Percentiles rank a stretch among this genome's conserved stretches.
phyloP scores from a whole-genome alignment of 2,329 filamentous ascomycete species.

The Knufia petricola region DNA sequence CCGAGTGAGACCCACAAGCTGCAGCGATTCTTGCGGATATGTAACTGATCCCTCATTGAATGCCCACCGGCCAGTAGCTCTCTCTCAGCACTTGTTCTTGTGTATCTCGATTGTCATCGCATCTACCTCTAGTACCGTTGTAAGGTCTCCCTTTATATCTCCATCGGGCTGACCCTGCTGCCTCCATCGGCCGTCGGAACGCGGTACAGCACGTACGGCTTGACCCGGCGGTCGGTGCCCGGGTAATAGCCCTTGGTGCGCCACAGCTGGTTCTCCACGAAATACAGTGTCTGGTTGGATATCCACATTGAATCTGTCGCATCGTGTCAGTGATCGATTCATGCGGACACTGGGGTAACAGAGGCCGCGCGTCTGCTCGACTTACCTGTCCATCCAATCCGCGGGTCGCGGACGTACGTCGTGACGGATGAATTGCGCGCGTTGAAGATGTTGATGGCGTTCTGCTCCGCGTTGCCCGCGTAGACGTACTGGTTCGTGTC shows the following conservation, averaged over 20 bases:
- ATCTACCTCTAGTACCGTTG: too few species aligned
- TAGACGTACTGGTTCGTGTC: slow-evolving; percentile 43
- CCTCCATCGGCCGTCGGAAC: slow-evolving; percentile 34
- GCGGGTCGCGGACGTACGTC: slow-evolving; percentile 38
- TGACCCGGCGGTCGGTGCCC: slow-evolving; percentile 34
- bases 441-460: slow-evolving; percentile 40
- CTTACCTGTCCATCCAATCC: slow-evolving; percentile 43
- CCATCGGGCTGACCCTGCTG: slow-evolving; percentile 27
- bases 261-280: slow-evolving; percentile 44
- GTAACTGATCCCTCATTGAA: too few species aligned
- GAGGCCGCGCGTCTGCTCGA: too few species aligned
- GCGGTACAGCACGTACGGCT: slow-evolving; percentile 36
- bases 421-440: slow-evolving; percentile 35
- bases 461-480: slow-evolving; percentile 41
- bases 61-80: too few species aligned
- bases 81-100: too few species aligned
- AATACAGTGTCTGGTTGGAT: too few species aligned
- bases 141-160: not conserved
- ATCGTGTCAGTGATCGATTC: too few species aligned
- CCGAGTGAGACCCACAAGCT: too few species aligned
- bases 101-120: too few species aligned
- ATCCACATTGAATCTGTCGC: too few species aligned
- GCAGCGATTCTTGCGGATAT: too few species aligned
- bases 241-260: slow-evolving; percentile 30
- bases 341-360: too few species aligned